Percentiles rank a stretch among this genome's conserved stretches.
These are phyloP conservation scores for Globisporangium spiculum DNA, from an alignment of 352 stramenopile species.

Conservation along the genomic window DNA sequence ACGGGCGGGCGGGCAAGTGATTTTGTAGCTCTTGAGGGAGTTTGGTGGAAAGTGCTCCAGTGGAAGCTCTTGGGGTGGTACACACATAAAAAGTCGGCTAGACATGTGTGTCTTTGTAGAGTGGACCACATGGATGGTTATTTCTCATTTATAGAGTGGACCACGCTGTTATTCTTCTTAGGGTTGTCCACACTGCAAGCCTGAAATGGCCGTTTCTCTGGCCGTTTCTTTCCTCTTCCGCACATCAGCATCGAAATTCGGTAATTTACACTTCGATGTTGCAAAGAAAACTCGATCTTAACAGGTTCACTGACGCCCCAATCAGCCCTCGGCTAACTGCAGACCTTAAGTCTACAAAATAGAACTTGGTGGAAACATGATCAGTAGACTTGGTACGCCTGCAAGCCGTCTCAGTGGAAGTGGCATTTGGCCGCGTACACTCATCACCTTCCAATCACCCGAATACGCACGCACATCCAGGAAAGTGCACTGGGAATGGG, in stretches of 20 bases:
- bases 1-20: not conserved
- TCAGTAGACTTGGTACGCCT: not conserved
- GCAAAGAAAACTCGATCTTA: not conserved
- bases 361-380: not conserved
- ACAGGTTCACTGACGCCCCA: not conserved
- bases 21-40: not conserved
- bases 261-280: not conserved
- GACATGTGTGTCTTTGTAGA: not conserved
- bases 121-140: not conserved
- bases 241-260: no score
- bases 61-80: not conserved
- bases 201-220: not conserved
- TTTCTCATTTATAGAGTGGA: not conserved
- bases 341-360: no score
- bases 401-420: not conserved
- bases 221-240: no score
- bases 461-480: not conserved
- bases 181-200: not conserved
- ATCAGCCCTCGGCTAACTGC: no score
- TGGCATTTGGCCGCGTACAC: not conserved
- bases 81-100: not conserved
- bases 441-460: not conserved
- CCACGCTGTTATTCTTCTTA: not conserved
- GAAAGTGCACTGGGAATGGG: not conserved
- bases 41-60: not conserved